Conservation (phyloP, 2,329 filamentous ascomycete species). For the Metarhizium robertsii region DNA sequence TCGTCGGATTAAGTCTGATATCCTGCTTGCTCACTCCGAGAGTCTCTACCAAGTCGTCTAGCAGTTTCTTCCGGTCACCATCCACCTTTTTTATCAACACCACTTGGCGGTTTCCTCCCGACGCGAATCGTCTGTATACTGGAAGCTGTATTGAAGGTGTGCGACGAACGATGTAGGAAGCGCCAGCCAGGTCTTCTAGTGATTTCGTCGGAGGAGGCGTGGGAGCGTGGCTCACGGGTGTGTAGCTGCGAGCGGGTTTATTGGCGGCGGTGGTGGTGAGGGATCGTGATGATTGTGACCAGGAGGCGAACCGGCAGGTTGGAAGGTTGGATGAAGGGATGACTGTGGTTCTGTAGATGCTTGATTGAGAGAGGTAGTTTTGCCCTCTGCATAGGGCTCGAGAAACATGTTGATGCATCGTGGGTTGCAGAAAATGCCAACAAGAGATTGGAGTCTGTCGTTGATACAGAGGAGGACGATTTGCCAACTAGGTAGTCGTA, state of each 20-base stretch:
- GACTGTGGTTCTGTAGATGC: conserved; percentile 5
- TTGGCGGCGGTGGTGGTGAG: conserved; percentile 8
- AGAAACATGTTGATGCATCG: conserved; percentile 18
- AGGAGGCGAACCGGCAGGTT: conserved; percentile 8
- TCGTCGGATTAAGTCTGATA: conserved; percentile 48
- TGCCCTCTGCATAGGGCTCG: conserved; percentile 15
- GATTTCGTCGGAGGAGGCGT: conserved; percentile 22
- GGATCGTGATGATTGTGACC: conserved; percentile 11
- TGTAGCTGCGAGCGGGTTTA: conserved; percentile 12
- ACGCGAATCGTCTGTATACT: conserved; percentile 66
- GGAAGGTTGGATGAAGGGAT: conserved; percentile 9
- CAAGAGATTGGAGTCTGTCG: neutral
- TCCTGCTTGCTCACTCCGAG: conserved; percentile 48
- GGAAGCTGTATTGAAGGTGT: conserved; percentile 63
- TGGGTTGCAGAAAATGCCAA: neutral
- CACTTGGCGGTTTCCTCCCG: conserved; percentile 65
- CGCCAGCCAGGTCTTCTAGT: conserved; percentile 16
- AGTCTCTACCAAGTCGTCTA: conserved; percentile 50
- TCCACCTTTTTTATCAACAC: conserved; percentile 73
- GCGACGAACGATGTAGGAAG: conserved; percentile 61
- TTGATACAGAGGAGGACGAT: no score
- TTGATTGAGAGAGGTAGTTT: conserved; percentile 8
- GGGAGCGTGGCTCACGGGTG: conserved; percentile 16
- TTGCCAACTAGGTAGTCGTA: neutral
- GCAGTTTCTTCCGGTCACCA: conserved; percentile 57